phyloP scores from a whole-genome alignment of 2,329 filamentous ascomycete species.

The Dryadomyces quercivorus region DNA sequence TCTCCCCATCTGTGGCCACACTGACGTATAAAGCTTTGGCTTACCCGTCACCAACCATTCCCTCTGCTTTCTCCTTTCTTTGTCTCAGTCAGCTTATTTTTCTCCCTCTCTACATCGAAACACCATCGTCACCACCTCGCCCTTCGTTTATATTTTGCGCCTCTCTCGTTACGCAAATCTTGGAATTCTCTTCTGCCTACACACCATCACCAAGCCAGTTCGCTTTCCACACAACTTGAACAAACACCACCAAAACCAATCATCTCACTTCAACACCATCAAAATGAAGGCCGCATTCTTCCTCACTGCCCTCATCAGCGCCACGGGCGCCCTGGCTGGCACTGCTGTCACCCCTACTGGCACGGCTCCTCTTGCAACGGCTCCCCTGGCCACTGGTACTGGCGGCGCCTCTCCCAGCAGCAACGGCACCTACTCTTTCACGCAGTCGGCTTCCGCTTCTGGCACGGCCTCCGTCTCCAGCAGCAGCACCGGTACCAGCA shows the following conservation, averaged over 20 bases:
- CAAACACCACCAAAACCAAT: too few relatives aligned
- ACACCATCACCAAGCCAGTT: not conserved
- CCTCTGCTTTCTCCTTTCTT: too few relatives aligned
- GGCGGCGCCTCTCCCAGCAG: conserved; percentile 1
- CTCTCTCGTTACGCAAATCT: too few relatives aligned
- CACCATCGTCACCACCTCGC: not conserved
- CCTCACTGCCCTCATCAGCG: conserved; percentile 7
- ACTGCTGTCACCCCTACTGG: not conserved
- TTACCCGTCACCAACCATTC: too few relatives aligned
- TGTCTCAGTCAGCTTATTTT: too few relatives aligned
- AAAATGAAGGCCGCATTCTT: conserved; percentile 9
- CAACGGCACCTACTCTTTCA: conserved; percentile 5
- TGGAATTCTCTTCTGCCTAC: not conserved
- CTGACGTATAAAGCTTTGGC: too few relatives aligned
- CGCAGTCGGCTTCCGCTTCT: not conserved
- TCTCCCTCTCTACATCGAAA: not conserved
- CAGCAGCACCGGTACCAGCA: not conserved
- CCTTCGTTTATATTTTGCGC: not conserved
- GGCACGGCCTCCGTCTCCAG: not conserved
- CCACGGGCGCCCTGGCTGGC: conserved; percentile 2
- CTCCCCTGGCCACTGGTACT: conserved; percentile 1
- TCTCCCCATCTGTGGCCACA: too few relatives aligned
- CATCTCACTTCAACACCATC: not conserved
- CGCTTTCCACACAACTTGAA: not conserved
- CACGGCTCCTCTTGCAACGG: not conserved